Evolutionary conservation across 257 asterid genomes (phyloP), one percentile per base, ranked within the genome.

Genomic region (Nicotiana tabacum): DNA sequence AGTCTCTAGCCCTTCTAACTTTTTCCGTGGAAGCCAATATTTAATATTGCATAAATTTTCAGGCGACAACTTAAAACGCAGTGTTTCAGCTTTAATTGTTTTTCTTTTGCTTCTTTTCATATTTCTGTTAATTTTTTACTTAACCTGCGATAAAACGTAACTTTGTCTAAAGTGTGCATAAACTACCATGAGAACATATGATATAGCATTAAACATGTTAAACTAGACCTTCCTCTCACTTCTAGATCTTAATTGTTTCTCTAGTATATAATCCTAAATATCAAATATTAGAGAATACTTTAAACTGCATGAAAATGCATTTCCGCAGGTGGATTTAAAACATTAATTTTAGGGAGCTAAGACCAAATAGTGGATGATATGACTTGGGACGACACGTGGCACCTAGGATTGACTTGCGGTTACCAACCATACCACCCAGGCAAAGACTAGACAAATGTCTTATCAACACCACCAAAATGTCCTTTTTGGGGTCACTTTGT

Each of bases 381-480:
- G 30, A 24, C 7, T 56, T 62, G 56, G 30, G 30, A 12, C 2
- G 66, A 80, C 84, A 81, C 66, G 39, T 77, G 87, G 7, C 77
- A 18, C 39, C 5, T 46, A 16, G 24, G 55, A 33, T 55, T 33
- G 51, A 68, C 56, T 10, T 18, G 77, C 48, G 81, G 81, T 57
- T 78, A 77, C 80, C 81, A 77, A 29, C 48, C 33, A 48, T 5
- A 80, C 55, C 82, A 18, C 78, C 69, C 57, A 46, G 4, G 24
- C 77, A n/a, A 43, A 60, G 85, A 77, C 55, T 21, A 43, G 58
- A 43, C 60, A 70, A 69, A 70, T 7, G 29, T 21, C 81, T 4
- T 51, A 65, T 58, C 65, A 46, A 78, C 79, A 55, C 69, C 78
- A 83, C 84, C 76, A 68, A 83, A 79, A 5, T 35, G 86, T 79